Conservation (phyloP, 257 asterid species). For the Ilex aquifolium region DNA sequence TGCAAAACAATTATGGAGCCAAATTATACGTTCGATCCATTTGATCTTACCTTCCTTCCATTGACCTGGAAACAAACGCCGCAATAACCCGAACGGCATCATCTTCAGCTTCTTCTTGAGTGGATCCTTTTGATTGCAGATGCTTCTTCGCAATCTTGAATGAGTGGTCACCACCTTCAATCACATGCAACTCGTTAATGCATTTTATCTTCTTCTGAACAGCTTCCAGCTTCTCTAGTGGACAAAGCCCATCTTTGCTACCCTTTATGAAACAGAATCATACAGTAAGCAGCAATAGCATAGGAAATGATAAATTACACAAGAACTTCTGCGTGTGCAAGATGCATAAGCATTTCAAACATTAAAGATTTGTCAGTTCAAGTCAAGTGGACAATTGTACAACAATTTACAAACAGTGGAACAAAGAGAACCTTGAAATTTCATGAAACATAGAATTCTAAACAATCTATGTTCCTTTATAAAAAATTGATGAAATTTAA, state of each 20-base stretch:
- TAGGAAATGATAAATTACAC: background rate
- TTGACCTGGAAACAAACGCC: slow-evolving; percentile 35
- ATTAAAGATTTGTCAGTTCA: too few species aligned
- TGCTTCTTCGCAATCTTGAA: slow-evolving; percentile 71
- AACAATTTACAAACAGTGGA: too few species aligned
- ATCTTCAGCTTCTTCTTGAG: slow-evolving; percentile 62
- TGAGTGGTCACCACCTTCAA: slow-evolving; percentile 90
- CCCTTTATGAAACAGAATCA: slow-evolving; percentile 44
- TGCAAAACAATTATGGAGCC: too few species aligned
- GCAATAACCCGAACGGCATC: slow-evolving; percentile 49
- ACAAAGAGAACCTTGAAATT: too few species aligned
- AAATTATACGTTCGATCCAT: too few species aligned
- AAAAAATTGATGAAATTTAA: too few species aligned
- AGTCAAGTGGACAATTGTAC: too few species aligned
- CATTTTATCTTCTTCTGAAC: slow-evolving; percentile 60
- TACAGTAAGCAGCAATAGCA: background rate
- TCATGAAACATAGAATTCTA: too few species aligned
- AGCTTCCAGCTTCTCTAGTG: slow-evolving; percentile 53
- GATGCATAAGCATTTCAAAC: too few species aligned
- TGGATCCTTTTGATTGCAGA: slow-evolving; percentile 36
- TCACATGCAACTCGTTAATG: slow-evolving; percentile 44
- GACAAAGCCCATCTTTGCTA: slow-evolving; percentile 80
- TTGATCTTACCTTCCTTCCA: slow-evolving; percentile 3
- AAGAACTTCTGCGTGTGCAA: background rate
- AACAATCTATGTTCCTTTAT: too few species aligned